Evolutionary conservation across 768 basidiomycete genomes (phyloP).

Genomic region (Multifurca ochricompacta): DNA sequence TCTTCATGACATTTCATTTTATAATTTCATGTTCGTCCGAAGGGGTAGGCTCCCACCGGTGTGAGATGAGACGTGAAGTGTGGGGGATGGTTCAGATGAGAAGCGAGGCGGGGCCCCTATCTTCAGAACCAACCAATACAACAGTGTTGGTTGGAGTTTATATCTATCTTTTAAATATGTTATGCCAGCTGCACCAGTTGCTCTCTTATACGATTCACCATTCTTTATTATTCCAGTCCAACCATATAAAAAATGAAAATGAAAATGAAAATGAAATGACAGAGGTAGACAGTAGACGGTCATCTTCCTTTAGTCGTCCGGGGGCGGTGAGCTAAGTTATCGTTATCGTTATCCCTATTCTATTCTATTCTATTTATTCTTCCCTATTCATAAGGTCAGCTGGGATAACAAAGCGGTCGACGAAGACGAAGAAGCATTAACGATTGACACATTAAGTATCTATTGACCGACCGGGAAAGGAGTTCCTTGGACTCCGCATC

Average conservation of each 20-base stretch:
- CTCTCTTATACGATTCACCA: too few relatives aligned
- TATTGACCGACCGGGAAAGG: too few relatives aligned
- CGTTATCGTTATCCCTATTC: background rate
- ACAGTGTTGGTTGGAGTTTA: too few relatives aligned
- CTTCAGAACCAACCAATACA: conserved; percentile 6
- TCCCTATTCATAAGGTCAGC: background rate
- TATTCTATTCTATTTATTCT: background rate
- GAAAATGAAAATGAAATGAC: too few relatives aligned
- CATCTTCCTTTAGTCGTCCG: background rate
- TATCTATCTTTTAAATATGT: too few relatives aligned
- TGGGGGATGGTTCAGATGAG: conserved; percentile 4
- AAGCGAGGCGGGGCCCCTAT: conserved; percentile 17
- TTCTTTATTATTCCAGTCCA: too few relatives aligned
- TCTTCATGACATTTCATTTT: background rate
- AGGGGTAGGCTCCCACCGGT: background rate
- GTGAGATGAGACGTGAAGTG: too few relatives aligned
- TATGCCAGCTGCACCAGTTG: too few relatives aligned
- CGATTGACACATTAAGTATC: too few relatives aligned
- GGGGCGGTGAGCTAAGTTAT: too few relatives aligned
- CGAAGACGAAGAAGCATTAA: background rate
- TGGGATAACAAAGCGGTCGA: conserved; percentile 1
- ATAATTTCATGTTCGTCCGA: background rate
- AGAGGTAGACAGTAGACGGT: too few relatives aligned
- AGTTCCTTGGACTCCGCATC: background rate
- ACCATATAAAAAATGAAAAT: too few relatives aligned